Percentiles rank a stretch among this genome's conserved stretches.
These are phyloP conservation scores for Leishmania braziliensis DNA, from an alignment of 208 protist species.

Conservation along the genomic window DNA sequence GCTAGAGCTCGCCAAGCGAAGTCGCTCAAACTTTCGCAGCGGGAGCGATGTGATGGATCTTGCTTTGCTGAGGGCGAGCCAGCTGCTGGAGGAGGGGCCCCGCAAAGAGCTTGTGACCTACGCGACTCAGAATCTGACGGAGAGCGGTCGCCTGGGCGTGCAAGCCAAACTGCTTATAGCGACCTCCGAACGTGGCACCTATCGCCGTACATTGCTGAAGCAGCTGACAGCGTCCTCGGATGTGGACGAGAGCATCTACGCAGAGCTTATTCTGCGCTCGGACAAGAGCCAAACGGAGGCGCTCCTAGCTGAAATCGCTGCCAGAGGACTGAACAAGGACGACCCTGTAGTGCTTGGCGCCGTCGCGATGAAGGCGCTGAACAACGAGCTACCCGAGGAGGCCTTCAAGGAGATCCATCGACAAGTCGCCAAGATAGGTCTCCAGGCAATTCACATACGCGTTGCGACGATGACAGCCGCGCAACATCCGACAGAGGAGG, in stretches of 20 bases:
- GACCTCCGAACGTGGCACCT: conserved; percentile 43
- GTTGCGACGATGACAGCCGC: conserved; percentile 44
- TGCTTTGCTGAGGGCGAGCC: conserved; percentile 35
- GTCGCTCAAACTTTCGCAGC: conserved; percentile 43
- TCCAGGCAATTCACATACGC: conserved; percentile 54
- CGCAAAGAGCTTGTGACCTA: conserved; percentile 38
- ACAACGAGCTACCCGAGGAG: conserved; percentile 43
- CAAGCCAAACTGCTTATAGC: conserved; percentile 63
- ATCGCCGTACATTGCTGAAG: conserved; percentile 46
- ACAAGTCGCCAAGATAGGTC: conserved; percentile 58
- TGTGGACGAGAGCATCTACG: conserved; percentile 79
- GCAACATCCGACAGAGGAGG: conserved; percentile 38
- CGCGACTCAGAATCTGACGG: conserved; percentile 50
- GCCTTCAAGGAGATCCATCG: conserved; percentile 71
- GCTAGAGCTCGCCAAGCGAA: conserved; percentile 51
- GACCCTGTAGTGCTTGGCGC: conserved; percentile 72
- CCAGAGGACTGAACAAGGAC: conserved; percentile 68
- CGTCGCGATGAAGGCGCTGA: conserved; percentile 53
- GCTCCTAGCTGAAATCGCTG: conserved; percentile 63
- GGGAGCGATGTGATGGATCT: conserved; percentile 49
- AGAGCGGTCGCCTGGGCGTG: conserved; percentile 37
- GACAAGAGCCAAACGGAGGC: conserved; percentile 43
- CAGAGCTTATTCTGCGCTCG: conserved; percentile 66
- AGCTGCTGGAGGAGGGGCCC: conserved; percentile 37
- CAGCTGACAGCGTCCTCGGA: conserved; percentile 63